Evolutionary conservation across 768 basidiomycete genomes (phyloP), one percentile per base, ranked within the genome.

Genomic region (Mycena rebaudengoi): DNA sequence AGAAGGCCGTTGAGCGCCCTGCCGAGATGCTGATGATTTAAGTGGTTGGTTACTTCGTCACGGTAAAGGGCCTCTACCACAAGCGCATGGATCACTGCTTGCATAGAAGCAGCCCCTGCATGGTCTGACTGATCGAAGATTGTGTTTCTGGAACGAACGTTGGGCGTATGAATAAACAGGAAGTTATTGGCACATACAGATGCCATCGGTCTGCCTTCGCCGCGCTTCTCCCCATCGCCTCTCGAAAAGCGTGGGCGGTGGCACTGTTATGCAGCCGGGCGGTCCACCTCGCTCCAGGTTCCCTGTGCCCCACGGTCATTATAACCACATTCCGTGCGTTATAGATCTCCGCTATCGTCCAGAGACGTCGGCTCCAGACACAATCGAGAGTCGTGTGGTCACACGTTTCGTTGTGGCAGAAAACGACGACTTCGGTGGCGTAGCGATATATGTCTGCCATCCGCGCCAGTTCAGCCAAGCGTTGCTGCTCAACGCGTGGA

Each of bases 1-100:
- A 72, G 44, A 1, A 72, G 58, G 2, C 71, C 71, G 37, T 72
- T 72, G 25, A 72, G 60, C 4, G 62, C 71, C 59, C 64, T 67
- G 14, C 71, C 71, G 14, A 72, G 58, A 23, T 59, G 44, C n/a
- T 63, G 30, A 32, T 72, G 71, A 7, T 65, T 33, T 16, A 32
- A 29, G 44, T 40, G 67, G 18, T 50, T 51, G 16, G 46, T 58
- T 7, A 37, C 64, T 26, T 71, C 60, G 32, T 70, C 64, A 10
- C 71, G 60, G 5, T 63, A 51, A 13, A 73, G 66, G 28, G 57
- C 64, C 48, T 71, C 71, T 29, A 71, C 66, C 23, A 71, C 65
- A 43, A 71, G 65, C 29, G 71, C 60, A 51, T 72, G 70, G 48
- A 72, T 72, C 20, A 68, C 67, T 12, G 49, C 35, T 50, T 72